These are phyloP conservation scores for Bombardia bombarda DNA, from an alignment of 495 filamentous ascomycete genomes.

Conservation along the genomic window DNA sequence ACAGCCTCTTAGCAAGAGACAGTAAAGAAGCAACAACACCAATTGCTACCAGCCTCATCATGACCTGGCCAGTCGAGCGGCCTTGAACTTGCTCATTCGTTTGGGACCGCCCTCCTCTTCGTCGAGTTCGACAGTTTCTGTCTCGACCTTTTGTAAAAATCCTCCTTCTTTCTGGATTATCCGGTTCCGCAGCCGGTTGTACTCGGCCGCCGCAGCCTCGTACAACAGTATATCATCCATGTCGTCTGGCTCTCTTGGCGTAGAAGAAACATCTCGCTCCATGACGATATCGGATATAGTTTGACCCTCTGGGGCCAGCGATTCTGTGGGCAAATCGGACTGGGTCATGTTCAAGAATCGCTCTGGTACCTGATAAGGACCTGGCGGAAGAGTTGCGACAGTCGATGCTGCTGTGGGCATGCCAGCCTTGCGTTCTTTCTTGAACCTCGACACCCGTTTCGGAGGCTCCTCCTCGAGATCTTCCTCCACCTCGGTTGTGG, in stretches of 20 bases:
- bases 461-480: constrained; percentile 15
- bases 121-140: constrained; percentile 51
- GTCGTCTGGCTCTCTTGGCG: constrained; percentile 56
- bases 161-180: constrained; percentile 75
- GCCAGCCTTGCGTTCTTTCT: constrained; percentile 20
- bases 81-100: constrained; percentile 83
- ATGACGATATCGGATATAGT: constrained; percentile 52
- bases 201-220: constrained; percentile 72
- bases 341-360: constrained; percentile 11
- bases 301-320: constrained; percentile 47
- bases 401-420: constrained; percentile 1
- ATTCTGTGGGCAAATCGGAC: constrained; percentile 16
- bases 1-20: constrained; percentile 4
- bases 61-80: constrained; percentile 58
- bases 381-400: constrained; percentile 15
- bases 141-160: constrained; percentile 56
- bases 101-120: constrained; percentile 57
- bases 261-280: constrained; percentile 44
- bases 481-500: constrained; percentile 24
- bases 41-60: not conserved
- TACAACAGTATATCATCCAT: constrained; percentile 65
- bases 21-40: not conserved
- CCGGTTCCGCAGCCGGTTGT: constrained; percentile 67
- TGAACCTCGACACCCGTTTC: constrained; percentile 42
- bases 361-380: constrained; percentile 23